Evolutionary conservation across 768 basidiomycete species (phyloP), one percentile per base, ranked within the genome.

Genomic region (Pleurotus ostreatus): DNA sequence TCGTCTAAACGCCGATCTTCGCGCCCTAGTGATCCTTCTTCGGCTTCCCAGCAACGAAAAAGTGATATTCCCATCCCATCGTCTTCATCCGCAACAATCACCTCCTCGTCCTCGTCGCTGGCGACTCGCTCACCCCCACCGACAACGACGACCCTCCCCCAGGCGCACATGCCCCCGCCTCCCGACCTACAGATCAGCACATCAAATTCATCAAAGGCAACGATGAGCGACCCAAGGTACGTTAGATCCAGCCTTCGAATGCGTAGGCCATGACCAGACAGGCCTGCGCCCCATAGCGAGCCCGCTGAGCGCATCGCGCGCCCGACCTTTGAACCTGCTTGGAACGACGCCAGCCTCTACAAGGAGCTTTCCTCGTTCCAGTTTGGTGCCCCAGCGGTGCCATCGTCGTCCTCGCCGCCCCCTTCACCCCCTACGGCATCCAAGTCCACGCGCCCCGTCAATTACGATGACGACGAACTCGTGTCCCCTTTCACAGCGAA

Each of bases 291-390:
- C 13, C 12, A 20, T 39, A 12, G 51, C 39, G 20, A 12, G 37
- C 20, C 16, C 39, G 12, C 51, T 16, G 34, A n/a, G n/a, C n/a
- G 41, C 41, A 44, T 13, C 41, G 15, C 51, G 22, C 15, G 51
- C 51, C 56, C 59, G 51, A 56, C 57, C 58, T 49, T 59, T 58
- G 39, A 51, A 58, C 46, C 55, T 5, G 46, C 55, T 51, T 55
- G 59, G 44, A 25, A 9, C 25, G 65, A 75, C 55, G 59, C 74
- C 51, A 79, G 79, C 60, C 73, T 73, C 1, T 71, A 71, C 39
- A 76, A 79, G 58, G 71, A 73, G 34, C 73, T 82, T 46, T 66
- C 73, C 11, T 73, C 75, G 1, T 82, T 78, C 62, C 73, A 74
- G 11, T 82, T 82, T 59, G 80, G 80, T 3, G 70, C 74, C 47